Evolutionary conservation across 495 filamentous ascomycete genomes (phyloP).

Genomic region (Bathelium albidoporum): DNA sequence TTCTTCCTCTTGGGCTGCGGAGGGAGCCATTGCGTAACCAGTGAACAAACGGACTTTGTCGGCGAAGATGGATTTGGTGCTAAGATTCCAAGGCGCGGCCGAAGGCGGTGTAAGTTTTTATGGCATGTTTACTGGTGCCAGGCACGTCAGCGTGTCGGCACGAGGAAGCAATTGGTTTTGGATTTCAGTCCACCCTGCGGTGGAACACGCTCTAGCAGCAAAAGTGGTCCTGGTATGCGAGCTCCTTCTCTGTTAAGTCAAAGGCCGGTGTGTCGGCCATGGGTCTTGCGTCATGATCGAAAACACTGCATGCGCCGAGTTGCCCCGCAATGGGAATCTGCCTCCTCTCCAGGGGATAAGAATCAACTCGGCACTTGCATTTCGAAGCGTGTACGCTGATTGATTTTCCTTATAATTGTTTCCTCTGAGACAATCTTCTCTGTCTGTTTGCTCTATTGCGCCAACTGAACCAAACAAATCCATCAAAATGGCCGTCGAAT

Average conservation of each 20-base stretch:
- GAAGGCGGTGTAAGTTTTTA: too few relatives aligned
- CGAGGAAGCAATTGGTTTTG: not conserved
- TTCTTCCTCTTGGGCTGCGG: conserved; percentile 39
- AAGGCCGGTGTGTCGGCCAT: not conserved
- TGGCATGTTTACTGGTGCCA: too few relatives aligned
- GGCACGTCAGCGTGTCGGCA: not conserved
- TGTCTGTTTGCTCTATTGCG: not conserved
- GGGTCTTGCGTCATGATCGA: not conserved
- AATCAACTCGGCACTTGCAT: not conserved
- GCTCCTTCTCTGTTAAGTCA: not conserved
- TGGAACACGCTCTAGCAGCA: not conserved
- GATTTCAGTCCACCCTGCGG: not conserved
- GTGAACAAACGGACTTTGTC: too few relatives aligned
- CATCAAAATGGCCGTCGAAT: conserved; percentile 13
- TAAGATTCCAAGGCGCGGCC: too few relatives aligned
- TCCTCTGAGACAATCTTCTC: too few relatives aligned
- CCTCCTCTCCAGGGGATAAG: too few relatives aligned
- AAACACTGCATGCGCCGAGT: not conserved
- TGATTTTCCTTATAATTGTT: not conserved
- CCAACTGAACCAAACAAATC: not conserved
- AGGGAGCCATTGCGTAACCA: conserved; percentile 11
- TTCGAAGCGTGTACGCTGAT: not conserved
- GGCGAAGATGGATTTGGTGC: too few relatives aligned
- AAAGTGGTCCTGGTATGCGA: not conserved
- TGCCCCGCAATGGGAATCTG: not conserved